phyloP scores from a whole-genome alignment of 2,329 filamentous ascomycete species.

The Reticulascus tulasneorum region DNA sequence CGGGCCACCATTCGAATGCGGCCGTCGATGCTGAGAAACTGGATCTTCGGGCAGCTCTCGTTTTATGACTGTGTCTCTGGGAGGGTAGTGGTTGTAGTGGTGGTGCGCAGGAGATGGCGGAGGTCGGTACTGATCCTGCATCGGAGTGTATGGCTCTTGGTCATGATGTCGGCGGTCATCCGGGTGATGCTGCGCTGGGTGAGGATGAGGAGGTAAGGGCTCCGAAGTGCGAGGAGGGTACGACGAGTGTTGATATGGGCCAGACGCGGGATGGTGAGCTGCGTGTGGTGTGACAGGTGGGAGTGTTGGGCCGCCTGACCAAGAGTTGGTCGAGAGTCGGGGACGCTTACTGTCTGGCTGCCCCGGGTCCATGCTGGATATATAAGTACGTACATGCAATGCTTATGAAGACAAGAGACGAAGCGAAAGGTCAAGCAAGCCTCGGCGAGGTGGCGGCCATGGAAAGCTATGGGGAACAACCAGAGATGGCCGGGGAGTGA shows the following conservation, averaged over 20 bases:
- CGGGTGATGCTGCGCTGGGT: conserved; percentile 22
- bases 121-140: conserved; percentile 50
- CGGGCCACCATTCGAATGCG: conserved; percentile 46
- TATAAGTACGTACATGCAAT: conserved; percentile 35
- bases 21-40: conserved; percentile 41
- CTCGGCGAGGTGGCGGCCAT: conserved; percentile 23
- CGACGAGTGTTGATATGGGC: conserved; percentile 32
- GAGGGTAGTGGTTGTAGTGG: conserved; percentile 39
- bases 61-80: conserved; percentile 53
- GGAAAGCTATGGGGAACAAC: conserved; percentile 27
- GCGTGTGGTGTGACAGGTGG: conserved; percentile 44
- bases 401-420: conserved; percentile 15
- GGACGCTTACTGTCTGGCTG: conserved; percentile 57
- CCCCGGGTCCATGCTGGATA: conserved; percentile 57
- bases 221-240: conserved; percentile 32
- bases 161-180: conserved; percentile 56
- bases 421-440: conserved; percentile 18
- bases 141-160: conserved; percentile 48
- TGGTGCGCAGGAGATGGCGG: conserved; percentile 42
- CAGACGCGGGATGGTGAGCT: conserved; percentile 34
- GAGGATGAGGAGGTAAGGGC: conserved; percentile 29
- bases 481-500: conserved; percentile 4
- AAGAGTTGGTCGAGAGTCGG: conserved; percentile 46
- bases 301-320: conserved; percentile 44
- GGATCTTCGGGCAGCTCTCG: conserved; percentile 49